These are phyloP conservation scores for Solanum virginianum DNA, from an alignment of 257 asterid species.

Conservation along the genomic window DNA sequence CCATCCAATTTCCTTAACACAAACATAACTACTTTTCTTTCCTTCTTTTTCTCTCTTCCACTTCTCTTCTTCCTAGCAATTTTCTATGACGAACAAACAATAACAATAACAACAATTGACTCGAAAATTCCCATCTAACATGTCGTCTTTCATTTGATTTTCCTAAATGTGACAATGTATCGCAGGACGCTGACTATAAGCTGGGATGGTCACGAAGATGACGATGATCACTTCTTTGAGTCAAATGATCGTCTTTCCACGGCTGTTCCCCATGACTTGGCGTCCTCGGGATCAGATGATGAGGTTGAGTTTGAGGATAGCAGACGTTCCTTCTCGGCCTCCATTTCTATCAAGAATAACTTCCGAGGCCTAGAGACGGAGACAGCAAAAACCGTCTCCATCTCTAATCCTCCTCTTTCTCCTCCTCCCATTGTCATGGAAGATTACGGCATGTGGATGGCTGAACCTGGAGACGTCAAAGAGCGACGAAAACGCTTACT, in stretches of 20 bases:
- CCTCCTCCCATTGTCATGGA: conserved; percentile 12
- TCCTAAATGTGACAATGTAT: conserved; percentile 31
- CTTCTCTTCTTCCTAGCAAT: neutral
- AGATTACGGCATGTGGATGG: conserved; percentile 76
- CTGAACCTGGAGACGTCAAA: conserved; percentile 27
- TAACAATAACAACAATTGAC: neutral
- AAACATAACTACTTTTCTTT: neutral
- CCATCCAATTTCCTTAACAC: neutral
- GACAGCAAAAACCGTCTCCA: neutral
- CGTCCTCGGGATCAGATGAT: conserved; percentile 42
- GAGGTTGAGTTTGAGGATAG: conserved; percentile 57
- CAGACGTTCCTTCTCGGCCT: conserved; percentile 41
- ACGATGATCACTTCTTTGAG: conserved; percentile 78
- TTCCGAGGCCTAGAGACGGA: conserved; percentile 6
- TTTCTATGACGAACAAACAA: neutral
- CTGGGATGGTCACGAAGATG: conserved; percentile 70
- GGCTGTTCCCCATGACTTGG: conserved; percentile 34
- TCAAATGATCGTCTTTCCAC: conserved; percentile 43
- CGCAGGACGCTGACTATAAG: conserved; percentile 73
- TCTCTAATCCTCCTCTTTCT: neutral
- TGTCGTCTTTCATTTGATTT: neutral
- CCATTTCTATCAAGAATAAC: conserved; percentile 15
- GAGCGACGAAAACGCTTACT: conserved; percentile 13
- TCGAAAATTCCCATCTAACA: neutral
- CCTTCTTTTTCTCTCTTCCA: conserved; percentile 1